phyloP scores from a whole-genome alignment of 257 asterid species.

The Nicotiana otophora region DNA sequence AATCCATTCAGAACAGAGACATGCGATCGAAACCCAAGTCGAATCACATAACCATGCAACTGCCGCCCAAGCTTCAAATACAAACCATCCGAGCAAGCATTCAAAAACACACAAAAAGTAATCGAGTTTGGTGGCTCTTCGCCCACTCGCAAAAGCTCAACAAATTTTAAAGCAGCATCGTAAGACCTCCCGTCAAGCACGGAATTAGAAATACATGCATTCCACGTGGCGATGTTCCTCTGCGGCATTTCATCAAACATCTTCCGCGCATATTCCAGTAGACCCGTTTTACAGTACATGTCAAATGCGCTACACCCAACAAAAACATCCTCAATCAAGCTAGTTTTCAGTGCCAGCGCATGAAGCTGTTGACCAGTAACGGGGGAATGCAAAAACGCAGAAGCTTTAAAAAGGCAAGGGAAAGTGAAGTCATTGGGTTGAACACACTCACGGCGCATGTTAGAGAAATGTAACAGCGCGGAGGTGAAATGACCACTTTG shows the following conservation, averaged over 20 bases:
- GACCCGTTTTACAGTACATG: slow-evolving; percentile 56
- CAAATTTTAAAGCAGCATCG: slow-evolving; percentile 44
- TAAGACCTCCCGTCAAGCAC: slow-evolving; percentile 45
- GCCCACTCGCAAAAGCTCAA: slow-evolving; percentile 36
- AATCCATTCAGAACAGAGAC: slow-evolving; percentile 63
- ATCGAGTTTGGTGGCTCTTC: slow-evolving; percentile 60
- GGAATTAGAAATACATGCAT: slow-evolving; percentile 64
- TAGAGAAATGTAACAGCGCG: slow-evolving; percentile 40
- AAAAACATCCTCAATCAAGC: slow-evolving; percentile 44
- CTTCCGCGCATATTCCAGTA: slow-evolving; percentile 36
- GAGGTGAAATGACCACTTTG: slow-evolving; percentile 57
- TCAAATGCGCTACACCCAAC: slow-evolving; percentile 84
- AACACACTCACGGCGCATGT: slow-evolving; percentile 57
- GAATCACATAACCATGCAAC: slow-evolving; percentile 58
- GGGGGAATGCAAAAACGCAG: slow-evolving; percentile 41
- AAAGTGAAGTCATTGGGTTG: slow-evolving; percentile 85
- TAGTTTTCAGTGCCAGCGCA: slow-evolving; percentile 46
- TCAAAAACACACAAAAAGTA: slow-evolving; percentile 71
- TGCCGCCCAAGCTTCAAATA: slow-evolving; percentile 53
- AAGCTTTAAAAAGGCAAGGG: slow-evolving; percentile 80
- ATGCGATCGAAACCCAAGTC: slow-evolving; percentile 49
- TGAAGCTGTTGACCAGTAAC: slow-evolving; percentile 62
- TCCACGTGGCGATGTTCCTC: slow-evolving; percentile 78
- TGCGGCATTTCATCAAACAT: slow-evolving; percentile 74
- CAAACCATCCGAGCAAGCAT: slow-evolving; percentile 63